These are phyloP conservation scores for Haberlea rhodopensis DNA, from an alignment of 257 asterid genomes.

Conservation along the genomic window DNA sequence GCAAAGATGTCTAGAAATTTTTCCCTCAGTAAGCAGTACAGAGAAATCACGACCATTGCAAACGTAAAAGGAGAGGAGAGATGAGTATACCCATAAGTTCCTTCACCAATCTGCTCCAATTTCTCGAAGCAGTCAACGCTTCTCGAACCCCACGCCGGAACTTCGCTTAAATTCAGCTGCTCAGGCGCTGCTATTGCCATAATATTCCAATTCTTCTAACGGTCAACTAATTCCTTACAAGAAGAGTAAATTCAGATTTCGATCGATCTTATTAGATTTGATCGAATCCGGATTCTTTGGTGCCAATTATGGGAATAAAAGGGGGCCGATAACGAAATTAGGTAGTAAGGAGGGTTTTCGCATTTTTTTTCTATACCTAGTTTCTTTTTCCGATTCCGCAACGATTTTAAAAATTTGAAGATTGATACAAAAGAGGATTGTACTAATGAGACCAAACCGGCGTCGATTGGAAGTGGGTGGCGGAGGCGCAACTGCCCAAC, in stretches of 20 bases:
- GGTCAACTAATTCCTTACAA: conserved; percentile 6
- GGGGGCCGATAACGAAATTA: conserved; percentile 13
- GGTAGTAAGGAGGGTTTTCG: conserved; percentile 24
- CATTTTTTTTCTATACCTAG: background rate
- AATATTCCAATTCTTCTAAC: conserved; percentile 11
- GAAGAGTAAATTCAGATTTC: conserved; percentile 12
- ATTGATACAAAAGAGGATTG: background rate
- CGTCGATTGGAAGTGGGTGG: conserved; percentile 16
- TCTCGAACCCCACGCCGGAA: conserved; percentile 81
- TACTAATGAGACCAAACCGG: background rate
- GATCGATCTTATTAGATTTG: background rate
- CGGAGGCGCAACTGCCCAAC: conserved; percentile 20
- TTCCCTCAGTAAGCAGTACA: background rate
- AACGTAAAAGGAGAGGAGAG: background rate
- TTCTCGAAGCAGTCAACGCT: conserved; percentile 89
- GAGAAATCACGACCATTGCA: background rate
- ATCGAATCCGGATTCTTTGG: background rate
- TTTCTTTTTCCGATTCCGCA: background rate
- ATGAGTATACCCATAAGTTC: conserved; percentile 73
- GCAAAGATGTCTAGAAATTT: background rate
- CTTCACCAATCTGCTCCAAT: conserved; percentile 94
- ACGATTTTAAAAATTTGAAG: background rate
- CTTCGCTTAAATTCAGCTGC: conserved; percentile 63
- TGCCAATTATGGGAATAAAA: background rate
- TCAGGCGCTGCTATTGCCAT: conserved; percentile 81